Evolutionary conservation across 345 rosid genomes (phyloP).

Genomic region (Citrus hindsii): DNA sequence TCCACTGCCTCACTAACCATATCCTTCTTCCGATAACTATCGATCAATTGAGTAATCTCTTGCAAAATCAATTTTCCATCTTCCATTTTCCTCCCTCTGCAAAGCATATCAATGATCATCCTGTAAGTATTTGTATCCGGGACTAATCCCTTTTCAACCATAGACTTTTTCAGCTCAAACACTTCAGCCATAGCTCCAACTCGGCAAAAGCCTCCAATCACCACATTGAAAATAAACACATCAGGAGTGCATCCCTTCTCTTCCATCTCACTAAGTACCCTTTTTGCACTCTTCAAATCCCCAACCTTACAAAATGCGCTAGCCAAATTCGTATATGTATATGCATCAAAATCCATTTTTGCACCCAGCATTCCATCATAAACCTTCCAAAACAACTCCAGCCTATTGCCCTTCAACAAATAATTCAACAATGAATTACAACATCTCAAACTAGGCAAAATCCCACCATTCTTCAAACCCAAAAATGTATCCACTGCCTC

Average conservation of each 20-base stretch:
- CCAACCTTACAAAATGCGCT: conserved; percentile 22
- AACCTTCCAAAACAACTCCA: conserved; percentile 35
- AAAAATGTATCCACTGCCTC: conserved; percentile 32
- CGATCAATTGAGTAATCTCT: conserved; percentile 22
- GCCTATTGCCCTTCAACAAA: conserved; percentile 25
- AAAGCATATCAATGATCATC: conserved; percentile 21
- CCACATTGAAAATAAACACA: conserved; percentile 25
- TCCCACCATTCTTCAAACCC: conserved; percentile 12
- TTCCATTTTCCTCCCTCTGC: conserved; percentile 16
- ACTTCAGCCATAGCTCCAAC: conserved; percentile 27
- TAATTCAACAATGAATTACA: conserved; percentile 33
- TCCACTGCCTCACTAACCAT: conserved; percentile 26
- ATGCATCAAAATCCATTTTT: conserved; percentile 21
- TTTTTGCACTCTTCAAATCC: conserved; percentile 25
- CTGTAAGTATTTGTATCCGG: conserved; percentile 22
- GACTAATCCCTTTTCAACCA: conserved; percentile 28
- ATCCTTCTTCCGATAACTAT: conserved; percentile 22
- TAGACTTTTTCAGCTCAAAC: conserved; percentile 19
- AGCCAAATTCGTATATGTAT: conserved; percentile 26
- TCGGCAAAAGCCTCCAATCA: conserved; percentile 29
- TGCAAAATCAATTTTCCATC: conserved; percentile 29
- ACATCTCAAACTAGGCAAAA: conserved; percentile 23
- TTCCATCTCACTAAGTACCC: conserved; percentile 27
- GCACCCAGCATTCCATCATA: conserved; percentile 26
- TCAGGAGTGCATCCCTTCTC: conserved; percentile 28